Percentiles rank a stretch among this genome's conserved stretches.
Conservation (phyloP, 768 basidiomycete genomes). For the Mrakia hoshinonis region DNA sequence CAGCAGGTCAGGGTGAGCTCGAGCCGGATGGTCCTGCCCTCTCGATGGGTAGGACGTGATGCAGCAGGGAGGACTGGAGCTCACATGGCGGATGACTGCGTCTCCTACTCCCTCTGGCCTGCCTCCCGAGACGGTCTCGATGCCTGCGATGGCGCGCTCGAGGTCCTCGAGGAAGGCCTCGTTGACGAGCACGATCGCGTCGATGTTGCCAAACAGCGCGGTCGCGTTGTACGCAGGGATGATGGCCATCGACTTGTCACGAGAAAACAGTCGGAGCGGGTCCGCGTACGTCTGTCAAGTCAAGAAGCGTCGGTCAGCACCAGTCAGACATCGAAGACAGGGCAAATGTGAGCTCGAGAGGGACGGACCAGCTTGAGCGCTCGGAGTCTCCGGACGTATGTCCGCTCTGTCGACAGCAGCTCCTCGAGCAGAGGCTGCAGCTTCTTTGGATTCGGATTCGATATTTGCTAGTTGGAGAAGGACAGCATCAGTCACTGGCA, state of each 20-base stretch:
- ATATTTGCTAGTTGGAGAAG: constrained; percentile 33
- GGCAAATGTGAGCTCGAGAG: neutral
- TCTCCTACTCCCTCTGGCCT: constrained; percentile 45
- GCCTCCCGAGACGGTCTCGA: constrained; percentile 51
- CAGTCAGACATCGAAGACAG: neutral
- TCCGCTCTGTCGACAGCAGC: constrained; percentile 76
- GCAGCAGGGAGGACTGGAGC: neutral
- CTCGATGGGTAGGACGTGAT: too few species aligned
- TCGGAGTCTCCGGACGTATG: constrained; percentile 73
- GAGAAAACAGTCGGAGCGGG: constrained; percentile 76
- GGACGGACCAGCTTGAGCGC: constrained; percentile 57
- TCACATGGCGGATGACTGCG: constrained; percentile 12
- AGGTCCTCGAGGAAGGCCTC: constrained; percentile 75
- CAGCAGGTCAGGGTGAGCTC: neutral
- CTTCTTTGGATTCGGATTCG: constrained; percentile 53
- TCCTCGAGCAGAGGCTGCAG: constrained; percentile 72
- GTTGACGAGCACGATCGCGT: constrained; percentile 79
- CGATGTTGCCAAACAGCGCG: constrained; percentile 86
- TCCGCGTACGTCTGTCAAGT: constrained; percentile 65
- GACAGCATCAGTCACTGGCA: too few species aligned
- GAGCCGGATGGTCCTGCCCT: too few species aligned
- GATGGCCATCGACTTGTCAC: constrained; percentile 74
- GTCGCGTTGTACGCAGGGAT: constrained; percentile 85
- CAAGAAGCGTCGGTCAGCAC: neutral
- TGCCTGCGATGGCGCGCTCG: constrained; percentile 55